phyloP scores from a whole-genome alignment of 1,284 basidiomycete species.

The Bjerkandera adusta region DNA sequence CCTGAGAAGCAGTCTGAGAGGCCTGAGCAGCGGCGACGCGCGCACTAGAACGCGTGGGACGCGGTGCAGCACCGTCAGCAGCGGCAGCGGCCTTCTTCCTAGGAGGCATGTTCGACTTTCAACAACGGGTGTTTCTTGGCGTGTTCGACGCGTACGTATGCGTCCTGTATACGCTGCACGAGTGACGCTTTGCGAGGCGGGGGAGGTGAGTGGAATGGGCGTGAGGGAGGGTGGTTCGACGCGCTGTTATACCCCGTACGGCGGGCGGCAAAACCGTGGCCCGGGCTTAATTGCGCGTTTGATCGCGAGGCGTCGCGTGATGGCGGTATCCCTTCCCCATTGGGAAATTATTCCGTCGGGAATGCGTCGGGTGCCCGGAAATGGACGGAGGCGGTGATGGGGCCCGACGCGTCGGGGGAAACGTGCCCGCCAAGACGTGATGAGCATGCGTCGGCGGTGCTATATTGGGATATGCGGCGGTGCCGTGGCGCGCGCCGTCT shows the following conservation, averaged over 20 bases:
- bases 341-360: background rate
- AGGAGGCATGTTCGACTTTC: constrained; percentile 31
- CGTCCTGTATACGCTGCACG: background rate
- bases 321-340: constrained; percentile 5
- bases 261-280: background rate
- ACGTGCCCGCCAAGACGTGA: no score
- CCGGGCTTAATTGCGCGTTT: constrained; percentile 1
- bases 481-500: constrained; percentile 2
- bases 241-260: constrained; percentile 6
- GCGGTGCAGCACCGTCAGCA: constrained; percentile 3
- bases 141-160: no score
- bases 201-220: background rate
- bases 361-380: no score
- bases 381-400: no score
- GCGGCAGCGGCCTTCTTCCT: constrained; percentile 28
- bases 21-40: constrained; percentile 7
- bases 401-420: no score
- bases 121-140: no score
- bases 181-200: background rate
- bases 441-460: background rate
- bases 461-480: background rate
- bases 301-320: background rate
- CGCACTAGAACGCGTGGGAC: constrained; percentile 15
- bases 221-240: background rate
- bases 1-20: constrained; percentile 1